Base-by-base conservation (phyloP, 331 rosid species). In the Saraca asoca region DNA sequence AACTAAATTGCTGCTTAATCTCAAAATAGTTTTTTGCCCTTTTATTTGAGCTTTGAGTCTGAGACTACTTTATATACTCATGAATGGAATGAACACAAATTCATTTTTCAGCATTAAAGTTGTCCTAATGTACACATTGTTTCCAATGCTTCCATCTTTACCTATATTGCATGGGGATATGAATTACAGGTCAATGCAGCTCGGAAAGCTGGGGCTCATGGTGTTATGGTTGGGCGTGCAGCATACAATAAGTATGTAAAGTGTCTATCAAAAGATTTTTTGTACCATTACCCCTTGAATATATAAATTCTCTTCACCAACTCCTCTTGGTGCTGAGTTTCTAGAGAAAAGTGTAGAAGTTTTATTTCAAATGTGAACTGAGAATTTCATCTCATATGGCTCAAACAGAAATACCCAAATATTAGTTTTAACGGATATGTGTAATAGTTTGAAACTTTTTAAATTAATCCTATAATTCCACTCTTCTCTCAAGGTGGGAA, bases 201-300 rank as follows among this genome's bases (percentile, higher is more conserved):
- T 68, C 83, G 83, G 66, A 85, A 78, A 51, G 83, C 84, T 16
- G 95, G 98, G 73, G 98, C 98, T 31, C 95, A 88, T 83, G 98
- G 98, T 75, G 98, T 93, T 59, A 93, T 93, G 98, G 58, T 90
- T 78, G 98, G 98, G 29, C 96, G 98, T 7, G 88, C 98, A 76
- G 97, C 96, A 44, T 91, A 80, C 78, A 51, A 79, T 31, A 85
- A 88, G 97, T 88, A 79, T 29, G 79, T 64, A 46, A 17, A 4
- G 46, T 71, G 31, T 14, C 20, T 13, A 59, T 41, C 44, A 41
- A 8, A 7, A 6, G 8, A 7, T 39, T 39, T 39, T 39, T 39
- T 10, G 3, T 0, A 9, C 0, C 10, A 9, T 43, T 56, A 34
- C 39, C 42, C 19, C 3, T 24, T 9, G 51, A 64, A 49, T 66